A percentile compares a stretch with the other conserved stretches of the same genome.
Evolutionary conservation across 345 rosid species (phyloP).

Genomic region (Nasturtium officinale): DNA sequence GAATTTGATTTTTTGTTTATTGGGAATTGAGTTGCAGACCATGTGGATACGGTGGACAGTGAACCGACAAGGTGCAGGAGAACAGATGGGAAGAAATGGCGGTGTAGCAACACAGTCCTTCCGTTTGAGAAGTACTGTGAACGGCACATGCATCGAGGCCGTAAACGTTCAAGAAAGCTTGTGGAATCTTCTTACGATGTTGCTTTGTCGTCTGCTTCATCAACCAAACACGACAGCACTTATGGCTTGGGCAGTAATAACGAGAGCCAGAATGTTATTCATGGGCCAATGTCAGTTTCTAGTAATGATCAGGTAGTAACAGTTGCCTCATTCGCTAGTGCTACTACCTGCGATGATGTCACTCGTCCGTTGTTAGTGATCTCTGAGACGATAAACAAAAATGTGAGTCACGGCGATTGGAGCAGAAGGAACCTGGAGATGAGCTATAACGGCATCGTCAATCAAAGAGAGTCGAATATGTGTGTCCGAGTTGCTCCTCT

Average conservation of each 20-base stretch:
- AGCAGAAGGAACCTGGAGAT: conserved; percentile 7
- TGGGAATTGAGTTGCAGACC: conserved; percentile 47
- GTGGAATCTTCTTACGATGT: conserved; percentile 57
- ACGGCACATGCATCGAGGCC: conserved; percentile 74
- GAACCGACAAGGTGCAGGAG: conserved; percentile 72
- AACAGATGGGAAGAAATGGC: conserved; percentile 90
- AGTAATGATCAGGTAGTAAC: conserved; percentile 30
- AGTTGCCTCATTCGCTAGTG: conserved; percentile 38
- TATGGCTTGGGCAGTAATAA: conserved; percentile 31
- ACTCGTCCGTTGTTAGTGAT: conserved; percentile 17
- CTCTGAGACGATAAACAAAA: conserved; percentile 23
- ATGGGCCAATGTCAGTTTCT: conserved; percentile 27
- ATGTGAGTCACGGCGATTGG: conserved; percentile 2
- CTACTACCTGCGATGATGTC: conserved; percentile 6
- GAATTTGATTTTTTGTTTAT: neutral
- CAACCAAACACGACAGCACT: conserved; percentile 24
- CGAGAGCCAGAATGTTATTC: conserved; percentile 21
- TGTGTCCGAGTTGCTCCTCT: conserved; percentile 11
- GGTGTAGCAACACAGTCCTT: conserved; percentile 58
- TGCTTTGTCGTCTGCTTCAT: conserved; percentile 23
- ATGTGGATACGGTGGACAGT: conserved; percentile 46
- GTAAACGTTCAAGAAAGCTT: conserved; percentile 86
- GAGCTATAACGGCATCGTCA: conserved; percentile 30
- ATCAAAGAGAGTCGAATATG: conserved; percentile 23
- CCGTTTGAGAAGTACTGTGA: conserved; percentile 64